These are phyloP conservation scores for Brasenia schreberi DNA, from an alignment of 164 flowering plant genomes.

Conservation along the genomic window DNA sequence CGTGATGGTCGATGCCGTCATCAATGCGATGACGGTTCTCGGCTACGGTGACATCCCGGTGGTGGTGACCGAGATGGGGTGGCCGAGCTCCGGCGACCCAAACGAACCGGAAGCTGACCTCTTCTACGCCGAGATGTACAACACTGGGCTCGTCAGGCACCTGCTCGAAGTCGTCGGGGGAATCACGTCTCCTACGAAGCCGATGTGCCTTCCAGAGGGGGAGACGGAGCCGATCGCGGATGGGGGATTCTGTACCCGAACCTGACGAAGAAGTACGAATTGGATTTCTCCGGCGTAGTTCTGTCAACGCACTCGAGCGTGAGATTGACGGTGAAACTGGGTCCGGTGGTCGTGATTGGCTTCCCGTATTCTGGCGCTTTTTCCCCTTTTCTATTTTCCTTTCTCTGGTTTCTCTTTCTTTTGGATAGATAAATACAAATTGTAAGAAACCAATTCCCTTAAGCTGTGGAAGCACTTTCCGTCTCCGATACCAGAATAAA, in stretches of 20 bases:
- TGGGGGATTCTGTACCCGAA: conserved; percentile 61
- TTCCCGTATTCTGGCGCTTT: not conserved
- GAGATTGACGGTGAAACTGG: not conserved
- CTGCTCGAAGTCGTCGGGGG: conserved; percentile 27
- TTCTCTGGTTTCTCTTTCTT: not conserved
- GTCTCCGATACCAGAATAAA: no score
- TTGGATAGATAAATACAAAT: not conserved
- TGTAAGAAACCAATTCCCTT: not conserved
- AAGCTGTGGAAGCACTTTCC: no score
- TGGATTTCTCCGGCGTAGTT: conserved; percentile 17
- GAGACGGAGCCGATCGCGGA: conserved; percentile 7
- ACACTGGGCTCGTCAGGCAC: conserved; percentile 43
- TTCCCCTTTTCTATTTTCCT: not conserved
- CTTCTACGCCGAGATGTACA: conserved; percentile 44
- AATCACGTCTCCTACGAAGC: conserved; percentile 53
- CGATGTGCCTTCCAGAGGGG: conserved; percentile 21
- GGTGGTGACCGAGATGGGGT: conserved; percentile 71
- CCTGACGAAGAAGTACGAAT: conserved; percentile 34
- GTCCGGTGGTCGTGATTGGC: not conserved
- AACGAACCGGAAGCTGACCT: conserved; percentile 33
- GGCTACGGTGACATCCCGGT: conserved; percentile 60
- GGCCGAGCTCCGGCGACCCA: conserved; percentile 49
- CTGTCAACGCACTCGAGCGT: not conserved
- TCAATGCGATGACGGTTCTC: conserved; percentile 41
- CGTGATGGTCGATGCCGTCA: conserved; percentile 63